Evolutionary conservation across 352 stramenopile genomes (phyloP), one percentile per base, ranked within the genome.

Genomic region (Globisporangium abappressorium): DNA sequence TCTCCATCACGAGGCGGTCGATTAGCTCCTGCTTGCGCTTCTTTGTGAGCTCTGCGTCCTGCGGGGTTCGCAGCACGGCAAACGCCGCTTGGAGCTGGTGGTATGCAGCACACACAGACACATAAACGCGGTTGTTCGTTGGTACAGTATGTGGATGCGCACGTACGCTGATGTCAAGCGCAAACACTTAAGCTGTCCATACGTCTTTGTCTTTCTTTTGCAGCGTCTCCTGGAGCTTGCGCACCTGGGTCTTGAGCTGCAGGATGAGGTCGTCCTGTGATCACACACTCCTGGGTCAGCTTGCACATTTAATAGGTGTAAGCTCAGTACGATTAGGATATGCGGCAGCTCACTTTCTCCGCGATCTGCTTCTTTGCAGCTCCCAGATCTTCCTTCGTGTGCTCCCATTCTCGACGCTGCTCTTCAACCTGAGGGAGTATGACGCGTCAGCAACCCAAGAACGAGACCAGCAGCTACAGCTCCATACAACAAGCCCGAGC

Each of bases 151-250:
- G 24, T 26, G 5, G 6, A 56, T 33, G 49, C 1, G 56, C 7
- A 22, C n/a, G 8, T 22, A n/a, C 24, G 4, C 6, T 61, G 34
- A 14, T 56, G 2, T n/a, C 20, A 24, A 7, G 11, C 4, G 36
- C 33, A 30, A 30, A 1, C 8, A n/a, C 9, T 26, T 3, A 34
- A 14, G 20, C 18, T 59, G 20, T 30, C 69, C 77, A 15, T 71
- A 86, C 84, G 47, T 89, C 81, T 71, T 84, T 85, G 57, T 90
- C 81, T 58, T 87, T 92, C 64, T 87, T 90, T 30, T 78, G 80
- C 34, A 92, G 66, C 5, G 66, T 75, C 53, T 89, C 80, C 56
- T 89, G 69, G 38, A 89, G 77, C 57, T 87, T 87, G 30, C 80
- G 81, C 24, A 74, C 59, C 8, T 74, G 62, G 38, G 81, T 87